Percentiles rank a stretch among this genome's conserved stretches.
These are phyloP conservation scores for Nakazawaea wyomingensis DNA, from an alignment of 805 yeast species.

Conservation along the genomic window DNA sequence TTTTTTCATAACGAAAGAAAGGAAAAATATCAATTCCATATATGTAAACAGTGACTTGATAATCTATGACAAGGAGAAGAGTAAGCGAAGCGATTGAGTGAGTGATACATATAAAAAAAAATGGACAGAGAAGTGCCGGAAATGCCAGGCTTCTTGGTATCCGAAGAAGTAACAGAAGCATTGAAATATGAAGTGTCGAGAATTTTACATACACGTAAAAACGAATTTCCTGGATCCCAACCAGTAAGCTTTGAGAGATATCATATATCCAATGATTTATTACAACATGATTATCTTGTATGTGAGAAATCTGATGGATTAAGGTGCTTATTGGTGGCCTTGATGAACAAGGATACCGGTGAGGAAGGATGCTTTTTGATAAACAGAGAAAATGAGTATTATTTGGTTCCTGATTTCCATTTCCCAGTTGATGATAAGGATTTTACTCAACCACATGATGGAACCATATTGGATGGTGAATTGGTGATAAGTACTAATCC, in stretches of 20 bases:
- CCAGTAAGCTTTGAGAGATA: constrained; percentile 84
- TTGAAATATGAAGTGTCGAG: constrained; percentile 64
- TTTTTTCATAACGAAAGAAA: too few species aligned
- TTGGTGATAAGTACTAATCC: constrained; percentile 67
- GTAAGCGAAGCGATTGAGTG: too few species aligned
- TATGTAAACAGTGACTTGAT: too few species aligned
- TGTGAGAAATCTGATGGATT: constrained; percentile 97
- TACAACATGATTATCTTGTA: constrained; percentile 77
- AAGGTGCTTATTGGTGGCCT: constrained; percentile 68
- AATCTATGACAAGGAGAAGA: not conserved
- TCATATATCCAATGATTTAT: constrained; percentile 60
- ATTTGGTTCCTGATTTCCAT: constrained; percentile 74
- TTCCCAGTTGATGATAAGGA: constrained; percentile 56
- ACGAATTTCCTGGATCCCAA: constrained; percentile 84
- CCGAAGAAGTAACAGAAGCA: constrained; percentile 63
- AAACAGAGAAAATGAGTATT: constrained; percentile 85
- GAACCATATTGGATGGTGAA: constrained; percentile 92
- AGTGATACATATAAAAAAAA: not conserved
- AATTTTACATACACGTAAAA: constrained; percentile 49
- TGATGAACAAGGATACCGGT: constrained; percentile 55
- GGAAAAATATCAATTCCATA: too few species aligned
- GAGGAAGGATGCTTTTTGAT: constrained; percentile 89
- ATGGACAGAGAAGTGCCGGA: constrained; percentile 59
- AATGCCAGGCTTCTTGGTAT: constrained; percentile 80
- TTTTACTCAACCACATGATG: constrained; percentile 65